A percentile compares a stretch with the other conserved stretches of the same genome.
These are phyloP conservation scores for Cryptococcus hybrid DNA, from an alignment of 1,284 basidiomycete genomes.

Conservation along the genomic window DNA sequence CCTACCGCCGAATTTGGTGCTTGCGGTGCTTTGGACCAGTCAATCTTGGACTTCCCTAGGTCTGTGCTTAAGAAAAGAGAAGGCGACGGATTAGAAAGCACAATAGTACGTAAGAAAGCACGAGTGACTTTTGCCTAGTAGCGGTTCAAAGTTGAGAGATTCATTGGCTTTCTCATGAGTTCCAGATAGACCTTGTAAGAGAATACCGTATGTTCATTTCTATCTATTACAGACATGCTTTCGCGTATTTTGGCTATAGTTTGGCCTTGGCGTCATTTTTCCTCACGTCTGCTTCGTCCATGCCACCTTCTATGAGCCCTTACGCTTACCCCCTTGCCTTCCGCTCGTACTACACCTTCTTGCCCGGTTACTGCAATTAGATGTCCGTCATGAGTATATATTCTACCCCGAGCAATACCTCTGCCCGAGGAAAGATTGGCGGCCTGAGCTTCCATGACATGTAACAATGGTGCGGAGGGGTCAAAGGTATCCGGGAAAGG, in stretches of 20 bases:
- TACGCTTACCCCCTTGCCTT: conserved; percentile 24
- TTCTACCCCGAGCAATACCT: conserved; percentile 69
- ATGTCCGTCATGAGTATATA: conserved; percentile 68
- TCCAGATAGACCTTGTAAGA: neutral
- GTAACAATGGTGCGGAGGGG: conserved; percentile 74
- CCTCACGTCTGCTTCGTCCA: conserved; percentile 18
- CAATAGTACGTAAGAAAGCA: neutral
- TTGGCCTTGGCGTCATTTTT: conserved; percentile 22
- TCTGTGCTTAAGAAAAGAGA: neutral
- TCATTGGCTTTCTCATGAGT: conserved; percentile 6
- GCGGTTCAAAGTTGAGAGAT: conserved; percentile 10
- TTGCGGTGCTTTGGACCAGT: no score
- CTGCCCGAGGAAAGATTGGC: conserved; percentile 63
- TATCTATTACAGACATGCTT: neutral
- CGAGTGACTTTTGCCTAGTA: neutral
- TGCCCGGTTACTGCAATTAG: conserved; percentile 76
- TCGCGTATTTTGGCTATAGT: conserved; percentile 9
- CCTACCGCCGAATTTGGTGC: no score
- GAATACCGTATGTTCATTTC: neutral
- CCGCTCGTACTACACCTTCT: conserved; percentile 64
- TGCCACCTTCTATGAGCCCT: conserved; percentile 27
- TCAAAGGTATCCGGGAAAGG: conserved; percentile 67
- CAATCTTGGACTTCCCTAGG: neutral
- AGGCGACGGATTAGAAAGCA: neutral
- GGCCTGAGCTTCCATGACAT: conserved; percentile 69